Base-by-base conservation (phyloP, 2,329 filamentous ascomycete genomes). In the Alternaria dauci region DNA sequence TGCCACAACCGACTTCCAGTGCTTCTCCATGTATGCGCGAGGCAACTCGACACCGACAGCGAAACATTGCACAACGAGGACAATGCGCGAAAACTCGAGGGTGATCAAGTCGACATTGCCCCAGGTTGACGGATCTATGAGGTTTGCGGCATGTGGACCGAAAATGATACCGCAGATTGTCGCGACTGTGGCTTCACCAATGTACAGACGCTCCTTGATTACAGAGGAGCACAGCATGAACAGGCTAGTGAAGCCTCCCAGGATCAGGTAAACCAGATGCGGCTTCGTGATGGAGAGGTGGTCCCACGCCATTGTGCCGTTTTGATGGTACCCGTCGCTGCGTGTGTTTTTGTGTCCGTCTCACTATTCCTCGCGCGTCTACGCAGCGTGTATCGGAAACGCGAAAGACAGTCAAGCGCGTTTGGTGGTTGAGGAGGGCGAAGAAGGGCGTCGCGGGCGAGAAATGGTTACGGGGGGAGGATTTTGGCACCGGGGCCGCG, bases 221-320 rank as follows among this genome's bases (percentile, higher is more conserved):
- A 98, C 89, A 56, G 96, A 93, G 61, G 95, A 99, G 80, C 93
- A 97, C 61, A 99, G 85, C 95, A 99, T 99, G 83, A 99, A 99
- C 72, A 99, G 84, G 62, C 91, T 93, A 70, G 95, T 99, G 83
- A 99, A 99, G 78, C 94, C 95, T 74, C 95, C 95, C 58, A 99
- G 85, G 81, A 99, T 97, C 81, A 98, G 93, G 81, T 99, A 99
- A 68, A 96, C 95, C 92, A 98, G 81, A 85, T 99, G 95, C 73
- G 95, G 92, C 84, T 90, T 91, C 81, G 96, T 97, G 82, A 98
- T 89, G 63, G 89, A 89, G 54, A 94, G 85, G 70, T 94, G 90
- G 48, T 90, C 86, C 91, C 91, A 94, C 63, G 89, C 89, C 91
- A 93, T 93, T 58, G 43, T 68, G 68, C 62, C 34, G 54, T 42